These are phyloP conservation scores for Globisporangium acanthophoron DNA, from an alignment of 352 stramenopile genomes.

Conservation along the genomic window DNA sequence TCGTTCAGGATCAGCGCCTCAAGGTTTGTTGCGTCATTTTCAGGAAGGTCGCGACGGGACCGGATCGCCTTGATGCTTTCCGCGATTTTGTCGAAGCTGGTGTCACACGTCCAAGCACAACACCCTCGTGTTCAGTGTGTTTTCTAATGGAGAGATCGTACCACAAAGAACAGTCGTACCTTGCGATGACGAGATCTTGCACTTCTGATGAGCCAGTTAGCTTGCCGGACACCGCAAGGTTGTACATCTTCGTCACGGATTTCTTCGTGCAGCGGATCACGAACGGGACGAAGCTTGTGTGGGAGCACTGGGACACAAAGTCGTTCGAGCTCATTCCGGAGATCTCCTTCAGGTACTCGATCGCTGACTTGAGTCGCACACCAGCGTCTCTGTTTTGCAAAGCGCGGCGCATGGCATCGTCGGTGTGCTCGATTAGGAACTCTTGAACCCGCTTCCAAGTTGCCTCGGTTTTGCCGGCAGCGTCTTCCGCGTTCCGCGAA, in stretches of 20 bases:
- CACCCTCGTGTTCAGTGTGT: not conserved
- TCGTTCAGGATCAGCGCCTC: slow-evolving; percentile 36
- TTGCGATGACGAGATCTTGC: slow-evolving; percentile 27
- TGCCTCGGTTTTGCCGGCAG: not conserved
- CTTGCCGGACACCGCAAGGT: slow-evolving; percentile 26
- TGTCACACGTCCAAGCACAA: not conserved
- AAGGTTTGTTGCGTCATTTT: slow-evolving; percentile 11
- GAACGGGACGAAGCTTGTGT: slow-evolving; percentile 26
- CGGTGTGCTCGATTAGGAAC: slow-evolving; percentile 1
- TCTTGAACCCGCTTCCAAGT: not conserved
- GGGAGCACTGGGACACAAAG: not conserved
- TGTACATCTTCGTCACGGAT: slow-evolving; percentile 35
- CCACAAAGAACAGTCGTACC: slow-evolving; percentile 21
- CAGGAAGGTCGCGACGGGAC: not conserved
- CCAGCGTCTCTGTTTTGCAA: slow-evolving; percentile 1
- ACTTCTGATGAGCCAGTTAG: slow-evolving; percentile 19
- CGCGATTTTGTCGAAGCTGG: slow-evolving; percentile 17
- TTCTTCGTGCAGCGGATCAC: slow-evolving; percentile 36
- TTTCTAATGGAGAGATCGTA: slow-evolving; percentile 16
- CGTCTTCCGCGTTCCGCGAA: not conserved
- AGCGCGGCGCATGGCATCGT: slow-evolving; percentile 1
- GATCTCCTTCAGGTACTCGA: slow-evolving; percentile 31
- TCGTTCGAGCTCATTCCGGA: not conserved
- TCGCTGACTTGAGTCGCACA: slow-evolving; percentile 10
- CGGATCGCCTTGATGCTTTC: slow-evolving; percentile 2